These are phyloP conservation scores for Neurospora sp. DNA, from an alignment of 495 filamentous ascomycete genomes.

Conservation along the genomic window DNA sequence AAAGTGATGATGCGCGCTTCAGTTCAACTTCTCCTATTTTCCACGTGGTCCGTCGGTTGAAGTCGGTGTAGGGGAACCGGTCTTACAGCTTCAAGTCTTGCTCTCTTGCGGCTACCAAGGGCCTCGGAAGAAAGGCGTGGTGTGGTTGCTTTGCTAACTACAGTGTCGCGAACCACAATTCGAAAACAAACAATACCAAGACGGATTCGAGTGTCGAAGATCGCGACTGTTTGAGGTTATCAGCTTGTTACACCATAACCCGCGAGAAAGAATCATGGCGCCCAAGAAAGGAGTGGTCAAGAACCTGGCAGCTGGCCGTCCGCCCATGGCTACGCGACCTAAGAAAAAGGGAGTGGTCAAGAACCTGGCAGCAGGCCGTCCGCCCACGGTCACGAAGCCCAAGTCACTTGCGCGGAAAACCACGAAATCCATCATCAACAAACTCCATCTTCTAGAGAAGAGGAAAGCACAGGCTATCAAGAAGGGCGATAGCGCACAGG, in stretches of 20 bases:
- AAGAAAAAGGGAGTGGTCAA: slow-evolving; percentile 31
- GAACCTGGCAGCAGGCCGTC: slow-evolving; percentile 58
- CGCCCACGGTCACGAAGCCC: slow-evolving; percentile 41
- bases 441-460: slow-evolving; percentile 79
- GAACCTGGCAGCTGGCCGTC: not conserved
- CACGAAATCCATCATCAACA: slow-evolving; percentile 71
- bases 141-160: not conserved
- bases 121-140: not conserved
- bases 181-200: not conserved
- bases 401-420: slow-evolving; percentile 66
- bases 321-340: not conserved
- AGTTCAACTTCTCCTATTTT: not conserved
- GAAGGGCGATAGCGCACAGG: slow-evolving; percentile 48
- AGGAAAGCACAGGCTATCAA: slow-evolving; percentile 54
- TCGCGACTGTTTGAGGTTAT: not conserved
- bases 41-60: not conserved
- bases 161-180: not conserved
- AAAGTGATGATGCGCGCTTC: not conserved
- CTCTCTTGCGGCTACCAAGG: not conserved
- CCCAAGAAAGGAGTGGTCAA: not conserved
- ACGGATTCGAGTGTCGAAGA: not conserved
- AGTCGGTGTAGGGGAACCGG: not conserved
- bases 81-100: not conserved
- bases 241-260: not conserved
- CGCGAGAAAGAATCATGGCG: not conserved